Base-by-base conservation (phyloP, 495 filamentous ascomycete species). In the Penicillium herquei region DNA sequence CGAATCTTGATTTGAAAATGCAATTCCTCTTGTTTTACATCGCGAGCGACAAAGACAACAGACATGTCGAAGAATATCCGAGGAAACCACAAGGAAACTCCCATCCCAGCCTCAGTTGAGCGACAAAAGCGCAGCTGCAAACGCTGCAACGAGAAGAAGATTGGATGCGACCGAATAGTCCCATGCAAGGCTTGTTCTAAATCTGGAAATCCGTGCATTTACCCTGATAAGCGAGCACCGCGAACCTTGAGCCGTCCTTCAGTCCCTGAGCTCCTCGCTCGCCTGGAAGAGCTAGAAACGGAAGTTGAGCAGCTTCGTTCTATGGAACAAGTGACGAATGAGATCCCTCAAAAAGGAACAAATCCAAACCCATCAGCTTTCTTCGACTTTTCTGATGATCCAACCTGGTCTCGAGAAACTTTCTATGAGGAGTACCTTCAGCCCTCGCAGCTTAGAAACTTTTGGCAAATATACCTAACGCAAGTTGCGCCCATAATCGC, bases 161-260 rank as follows among this genome's bases (percentile, higher is more conserved):
- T 52, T 12, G 31, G 40, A 44, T 75, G 70, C 51, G 62, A 69
- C 56, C 62, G 58, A 55, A 47, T 54, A 26, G 17, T 74, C 69
- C 88, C 88, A 2, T 94, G 90, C 68, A 79, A 78, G 44, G 88
- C 89, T 58, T 93, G 89, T 70, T 78, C 78, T 31, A 81, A 84
- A 58, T 84, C 84, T 16, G 81, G 81, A 39, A 84, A 84, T 44
- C 79, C 85, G 68, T 94, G 90, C 70, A 18, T 91, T 87, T 66
- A 89, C 90, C 81, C 82, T 0, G 86, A 85, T 0, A 85, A 86
- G 43, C 48, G 89, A 46, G 87, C 89, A 9, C 86, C 87, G 1
- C 73, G 86, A 18, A 76, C 81, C 49, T 70, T 83, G 32, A 75
- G 84, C 47, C 71, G 75, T 58, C 81, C 81, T 35, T 81, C 61